Base-by-base conservation (phyloP, 2,329 filamentous ascomycete genomes). In the Cladosporium sp. region DNA sequence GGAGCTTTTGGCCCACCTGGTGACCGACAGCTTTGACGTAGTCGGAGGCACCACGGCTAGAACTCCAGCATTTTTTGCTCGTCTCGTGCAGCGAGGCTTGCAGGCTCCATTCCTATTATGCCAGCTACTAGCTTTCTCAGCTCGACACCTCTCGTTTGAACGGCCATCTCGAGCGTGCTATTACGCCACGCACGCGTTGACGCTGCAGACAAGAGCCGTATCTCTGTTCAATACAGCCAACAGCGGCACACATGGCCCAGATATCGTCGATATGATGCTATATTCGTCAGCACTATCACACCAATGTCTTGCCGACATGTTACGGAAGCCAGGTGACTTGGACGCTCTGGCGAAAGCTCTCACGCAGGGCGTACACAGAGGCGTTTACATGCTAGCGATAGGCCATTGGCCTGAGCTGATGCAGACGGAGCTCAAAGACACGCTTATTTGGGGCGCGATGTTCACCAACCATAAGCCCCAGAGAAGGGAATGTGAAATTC, bases 81-180 rank as follows among this genome's bases (percentile, higher is more conserved):
- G 11, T 12, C 7, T 12, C 30, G 30, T 55, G 4, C 34, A 30
- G 17, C 42, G 14, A 20, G 51, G 51, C n/a, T 34, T 42, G 15
- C n/a, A 28, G 51, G 11, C 34, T 17, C 38, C 51, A 25, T 55
- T 20, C 51, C 17, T 55, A 12, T 12, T 55, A 17, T 42, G 22
- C 25, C n/a, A 34, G 38, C 12, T 55, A 9, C 51, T 55, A 36
- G 51, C 51, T 14, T 45, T 55, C 17, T 55, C 51, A 5, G 51
- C 51, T 6, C 51, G 38, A 8, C 51, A 55, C 15, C 38, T 43
- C 8, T 36, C 51, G n/a, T 28, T n/a, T 22, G 17, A 42, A 14
- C 51, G 22, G 11, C 51, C 51, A 34, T 7, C 34, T 17, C 51
- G 51, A 15, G 3, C 51, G 5, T 14, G 5, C 5, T 38, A n/a